Evolutionary conservation across 163 green algal species (phyloP).

Genomic region (Scenedesmus sp.): DNA sequence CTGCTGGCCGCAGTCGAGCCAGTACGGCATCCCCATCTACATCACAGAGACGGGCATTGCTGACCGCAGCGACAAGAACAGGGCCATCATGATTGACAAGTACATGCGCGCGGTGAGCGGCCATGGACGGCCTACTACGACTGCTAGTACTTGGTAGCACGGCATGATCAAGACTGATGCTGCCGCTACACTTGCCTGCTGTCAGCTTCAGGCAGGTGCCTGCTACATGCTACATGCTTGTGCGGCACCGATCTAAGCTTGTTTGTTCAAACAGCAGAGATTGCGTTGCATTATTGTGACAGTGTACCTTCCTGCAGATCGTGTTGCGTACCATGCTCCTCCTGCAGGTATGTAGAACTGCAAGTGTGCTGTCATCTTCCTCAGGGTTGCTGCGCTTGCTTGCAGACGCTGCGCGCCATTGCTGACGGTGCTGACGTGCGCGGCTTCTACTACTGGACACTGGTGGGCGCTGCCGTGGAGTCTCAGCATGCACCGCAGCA

Average conservation of each 20-base stretch:
- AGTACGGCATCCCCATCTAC: constrained; percentile 86
- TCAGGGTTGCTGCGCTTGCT: background rate
- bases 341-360: too few species aligned
- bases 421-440: constrained; percentile 80
- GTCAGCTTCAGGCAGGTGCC: too few species aligned
- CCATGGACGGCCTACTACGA: background rate
- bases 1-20: constrained; percentile 54
- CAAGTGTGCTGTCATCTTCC: background rate
- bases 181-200: too few species aligned
- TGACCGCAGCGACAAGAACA: constrained; percentile 73
- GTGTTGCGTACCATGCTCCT: too few species aligned
- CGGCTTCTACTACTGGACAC: constrained; percentile 82
- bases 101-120: constrained; percentile 65
- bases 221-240: too few species aligned
- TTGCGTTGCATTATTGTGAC: too few species aligned
- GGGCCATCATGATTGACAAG: constrained; percentile 64
- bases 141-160: background rate
- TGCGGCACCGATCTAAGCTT: too few species aligned
- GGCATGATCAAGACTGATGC: too few species aligned
- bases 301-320: too few species aligned
- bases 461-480: constrained; percentile 23
- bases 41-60: constrained; percentile 92
- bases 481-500: background rate
- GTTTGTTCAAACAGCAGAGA: too few species aligned
- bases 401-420: constrained; percentile 76